Conservation (phyloP, 225 moss, liverwort and hornwort species). For the Straminergon stramineum region DNA sequence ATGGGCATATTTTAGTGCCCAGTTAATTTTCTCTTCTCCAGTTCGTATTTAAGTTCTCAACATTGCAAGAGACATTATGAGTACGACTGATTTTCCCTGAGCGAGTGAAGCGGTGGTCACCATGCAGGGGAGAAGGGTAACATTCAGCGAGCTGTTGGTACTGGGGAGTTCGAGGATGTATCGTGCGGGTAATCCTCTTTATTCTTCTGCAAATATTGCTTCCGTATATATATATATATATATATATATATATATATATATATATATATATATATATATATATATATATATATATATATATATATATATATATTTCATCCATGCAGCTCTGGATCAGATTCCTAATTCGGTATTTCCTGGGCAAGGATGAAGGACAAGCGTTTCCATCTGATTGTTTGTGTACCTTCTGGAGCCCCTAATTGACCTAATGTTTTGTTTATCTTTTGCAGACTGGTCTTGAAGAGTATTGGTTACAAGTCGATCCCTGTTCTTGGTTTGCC, state of each 20-base stretch:
- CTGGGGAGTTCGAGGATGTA: constrained; percentile 73
- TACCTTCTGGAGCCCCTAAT: background rate
- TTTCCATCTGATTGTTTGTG: background rate
- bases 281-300: too few species aligned
- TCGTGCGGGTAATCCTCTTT: constrained; percentile 58
- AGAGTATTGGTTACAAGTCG: constrained; percentile 94
- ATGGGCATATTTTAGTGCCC: background rate
- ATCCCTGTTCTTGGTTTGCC: constrained; percentile 63
- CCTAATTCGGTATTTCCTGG: background rate
- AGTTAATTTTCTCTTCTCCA: background rate
- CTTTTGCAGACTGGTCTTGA: constrained; percentile 71
- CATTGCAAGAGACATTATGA: background rate
- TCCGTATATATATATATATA: background rate
- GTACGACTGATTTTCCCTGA: background rate
- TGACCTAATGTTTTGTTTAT: background rate
- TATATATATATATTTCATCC: background rate
- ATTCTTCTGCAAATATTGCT: background rate
- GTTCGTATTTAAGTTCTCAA: background rate
- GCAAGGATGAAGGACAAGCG: background rate
- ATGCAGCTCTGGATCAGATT: background rate
- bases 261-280: too few species aligned
- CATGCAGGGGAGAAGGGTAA: constrained; percentile 39
- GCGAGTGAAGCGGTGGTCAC: background rate
- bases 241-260: too few species aligned
- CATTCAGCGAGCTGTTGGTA: constrained; percentile 76